Evolutionary conservation across 192 early-diverging fungal genomes (phyloP).

Genomic region (Coemansia erecta): DNA sequence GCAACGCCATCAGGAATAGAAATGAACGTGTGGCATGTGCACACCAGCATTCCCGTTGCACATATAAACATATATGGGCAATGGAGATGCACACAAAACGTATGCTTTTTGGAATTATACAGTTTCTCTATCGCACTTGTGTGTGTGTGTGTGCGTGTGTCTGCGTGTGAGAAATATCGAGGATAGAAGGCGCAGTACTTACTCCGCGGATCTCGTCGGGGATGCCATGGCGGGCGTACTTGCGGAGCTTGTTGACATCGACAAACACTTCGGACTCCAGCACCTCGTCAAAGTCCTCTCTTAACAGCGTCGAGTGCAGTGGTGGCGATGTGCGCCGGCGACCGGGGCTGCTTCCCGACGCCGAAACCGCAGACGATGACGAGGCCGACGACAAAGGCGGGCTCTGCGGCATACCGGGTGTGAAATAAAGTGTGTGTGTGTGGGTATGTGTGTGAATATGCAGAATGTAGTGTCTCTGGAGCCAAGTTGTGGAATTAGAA

Average conservation of each 20-base stretch:
- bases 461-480: too few relatives aligned
- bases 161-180: too few relatives aligned
- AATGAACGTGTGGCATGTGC: constrained; percentile 5
- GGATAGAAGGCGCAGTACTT: constrained; percentile 14
- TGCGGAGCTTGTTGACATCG: constrained; percentile 75
- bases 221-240: constrained; percentile 75
- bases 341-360: constrained; percentile 37
- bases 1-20: too few relatives aligned
- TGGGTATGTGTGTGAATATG: neutral
- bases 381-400: constrained; percentile 46
- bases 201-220: constrained; percentile 73
- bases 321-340: constrained; percentile 46
- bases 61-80: too few relatives aligned
- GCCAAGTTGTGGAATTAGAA: neutral
- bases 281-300: constrained; percentile 68
- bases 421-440: constrained; percentile 1
- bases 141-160: too few relatives aligned
- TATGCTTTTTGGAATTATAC: too few relatives aligned
- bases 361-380: constrained; percentile 3
- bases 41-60: neutral
- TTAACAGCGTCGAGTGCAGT: constrained; percentile 46
- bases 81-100: too few relatives aligned
- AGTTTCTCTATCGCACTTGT: too few relatives aligned
- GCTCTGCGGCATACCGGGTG: constrained; percentile 28
- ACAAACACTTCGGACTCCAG: constrained; percentile 79